Base-by-base conservation (phyloP, 2,329 filamentous ascomycete species). In the Monosporascus sp. region DNA sequence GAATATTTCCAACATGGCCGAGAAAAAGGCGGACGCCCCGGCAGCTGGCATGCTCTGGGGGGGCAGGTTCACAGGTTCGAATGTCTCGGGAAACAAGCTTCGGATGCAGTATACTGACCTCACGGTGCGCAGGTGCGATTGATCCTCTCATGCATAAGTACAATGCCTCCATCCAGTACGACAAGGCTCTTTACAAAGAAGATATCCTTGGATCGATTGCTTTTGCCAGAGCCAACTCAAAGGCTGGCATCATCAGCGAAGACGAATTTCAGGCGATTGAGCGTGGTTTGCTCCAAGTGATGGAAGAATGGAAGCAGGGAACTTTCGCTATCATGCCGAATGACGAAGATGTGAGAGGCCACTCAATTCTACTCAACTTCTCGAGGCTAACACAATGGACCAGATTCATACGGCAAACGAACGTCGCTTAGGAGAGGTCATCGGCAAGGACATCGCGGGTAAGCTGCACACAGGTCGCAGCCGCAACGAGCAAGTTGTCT, bases 381-480 rank as follows among this genome's bases (percentile, higher is more conserved):
- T 49, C 26, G 31, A 60, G 51, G 51, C 57, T 58, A 58, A 59
- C 38, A 81, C 79, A 53, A 56, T 50, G 8, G 49, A 26, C 11
- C 56, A 63, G 51, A 63, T 63, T 48, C 60, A 63, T 26, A 62
- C 60, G 5, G 60, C 60, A 4, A 62, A 61, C 19, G 60, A 62
- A 19, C 57, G 87, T 52, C 81, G 87, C 2, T 72, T 90, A 2
- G 87, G 89, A 50, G 91, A 96, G 75, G 80, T 96, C 58, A 92
- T 96, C 58, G 90, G 91, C 64, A 92, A 88, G 70, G 83, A 91
- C 26, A 85, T 88, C 53, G 90, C 87, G 1, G 91, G 92, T 24
- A 96, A 96, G 76, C 81, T 96, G 54, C 92, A 96, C 73, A 96
- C 91, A 3, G 87, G 87, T 44, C 86, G 92, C 50, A 92, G 87